Evolutionary conservation across 352 stramenopile genomes (phyloP).

Genomic region (Phytophthora foliorum): DNA sequence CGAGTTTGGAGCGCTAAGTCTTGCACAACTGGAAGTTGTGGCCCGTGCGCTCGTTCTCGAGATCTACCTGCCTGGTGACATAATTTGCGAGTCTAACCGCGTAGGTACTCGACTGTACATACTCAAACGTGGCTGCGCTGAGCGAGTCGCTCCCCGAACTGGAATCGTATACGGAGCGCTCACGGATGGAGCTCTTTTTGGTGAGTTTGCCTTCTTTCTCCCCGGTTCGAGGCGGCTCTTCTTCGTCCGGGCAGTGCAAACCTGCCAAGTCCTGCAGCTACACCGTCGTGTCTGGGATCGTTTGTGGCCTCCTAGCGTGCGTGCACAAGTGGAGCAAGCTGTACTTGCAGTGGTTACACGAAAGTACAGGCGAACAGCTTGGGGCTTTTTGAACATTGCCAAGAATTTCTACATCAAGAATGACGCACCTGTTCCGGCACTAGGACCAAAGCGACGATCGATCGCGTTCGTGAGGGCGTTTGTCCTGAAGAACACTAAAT

Average conservation of each 20-base stretch:
- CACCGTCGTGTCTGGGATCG: slow-evolving; percentile 57
- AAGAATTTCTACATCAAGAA: slow-evolving; percentile 79
- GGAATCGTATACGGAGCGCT: slow-evolving; percentile 49
- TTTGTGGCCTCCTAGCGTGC: slow-evolving; percentile 56
- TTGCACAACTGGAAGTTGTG: slow-evolving; percentile 60
- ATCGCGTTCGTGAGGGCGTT: neutral
- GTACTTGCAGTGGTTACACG: slow-evolving; percentile 47
- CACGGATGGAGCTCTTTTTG: slow-evolving; percentile 55
- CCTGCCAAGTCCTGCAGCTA: slow-evolving; percentile 71
- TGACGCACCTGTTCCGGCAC: slow-evolving; percentile 36
- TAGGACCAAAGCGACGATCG: slow-evolving; percentile 18
- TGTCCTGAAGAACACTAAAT: slow-evolving; percentile 8
- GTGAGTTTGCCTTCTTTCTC: slow-evolving; percentile 75
- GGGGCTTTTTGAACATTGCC: slow-evolving; percentile 60
- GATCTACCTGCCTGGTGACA: slow-evolving; percentile 71
- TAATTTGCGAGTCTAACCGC: slow-evolving; percentile 64
- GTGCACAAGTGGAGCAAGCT: slow-evolving; percentile 48
- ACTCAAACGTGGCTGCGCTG: slow-evolving; percentile 58
- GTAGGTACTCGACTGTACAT: slow-evolving; percentile 56
- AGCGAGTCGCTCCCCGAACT: slow-evolving; percentile 51
- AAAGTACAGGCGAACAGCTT: slow-evolving; percentile 48
- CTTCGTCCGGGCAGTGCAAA: slow-evolving; percentile 58
- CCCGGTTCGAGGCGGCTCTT: slow-evolving; percentile 53
- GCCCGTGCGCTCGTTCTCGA: slow-evolving; percentile 59
- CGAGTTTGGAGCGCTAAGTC: slow-evolving; percentile 51